A percentile compares a stretch with the other conserved stretches of the same genome.
Evolutionary conservation across 192 early-diverging fungal species (phyloP).

Genomic region (Entrophospora sp.): DNA sequence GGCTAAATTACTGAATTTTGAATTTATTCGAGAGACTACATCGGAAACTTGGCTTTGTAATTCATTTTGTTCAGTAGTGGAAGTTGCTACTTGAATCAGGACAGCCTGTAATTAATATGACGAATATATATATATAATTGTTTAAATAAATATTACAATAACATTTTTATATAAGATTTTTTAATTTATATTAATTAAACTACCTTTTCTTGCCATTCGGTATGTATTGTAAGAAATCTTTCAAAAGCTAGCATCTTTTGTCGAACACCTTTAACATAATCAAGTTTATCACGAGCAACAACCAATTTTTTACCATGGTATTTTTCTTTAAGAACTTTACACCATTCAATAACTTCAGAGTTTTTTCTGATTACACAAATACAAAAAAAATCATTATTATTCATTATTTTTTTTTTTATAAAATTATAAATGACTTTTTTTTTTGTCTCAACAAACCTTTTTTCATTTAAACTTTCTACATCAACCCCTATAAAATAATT

Average conservation of each 20-base stretch:
- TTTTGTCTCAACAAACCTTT: constrained; percentile 30
- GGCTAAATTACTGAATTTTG: constrained; percentile 80
- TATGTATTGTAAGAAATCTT: constrained; percentile 73
- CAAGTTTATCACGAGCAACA: constrained; percentile 92
- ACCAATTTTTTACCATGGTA: constrained; percentile 91
- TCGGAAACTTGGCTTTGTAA: constrained; percentile 78
- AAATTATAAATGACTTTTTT: not conserved
- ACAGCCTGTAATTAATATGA: constrained; percentile 49
- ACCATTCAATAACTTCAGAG: constrained; percentile 65
- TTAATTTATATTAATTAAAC: not conserved
- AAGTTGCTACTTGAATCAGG: constrained; percentile 88
- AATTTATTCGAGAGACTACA: constrained; percentile 88
- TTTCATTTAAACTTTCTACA: constrained; percentile 59
- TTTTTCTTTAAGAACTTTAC: constrained; percentile 67
- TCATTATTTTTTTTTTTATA: not conserved
- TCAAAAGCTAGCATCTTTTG: constrained; percentile 94
- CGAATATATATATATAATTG: not conserved
- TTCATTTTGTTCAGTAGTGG: constrained; percentile 88
- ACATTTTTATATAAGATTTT: too few relatives aligned
- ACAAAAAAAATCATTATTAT: not conserved
- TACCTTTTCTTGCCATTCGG: constrained; percentile 82
- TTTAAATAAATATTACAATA: too few relatives aligned
- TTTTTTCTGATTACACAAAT: constrained; percentile 30
- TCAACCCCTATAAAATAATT: constrained; percentile 59
- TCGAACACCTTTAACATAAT: constrained; percentile 90